Evolutionary conservation across 2,329 filamentous ascomycete species (phyloP), one percentile per base, ranked within the genome.

Genomic region (Curvularia spicifera): DNA sequence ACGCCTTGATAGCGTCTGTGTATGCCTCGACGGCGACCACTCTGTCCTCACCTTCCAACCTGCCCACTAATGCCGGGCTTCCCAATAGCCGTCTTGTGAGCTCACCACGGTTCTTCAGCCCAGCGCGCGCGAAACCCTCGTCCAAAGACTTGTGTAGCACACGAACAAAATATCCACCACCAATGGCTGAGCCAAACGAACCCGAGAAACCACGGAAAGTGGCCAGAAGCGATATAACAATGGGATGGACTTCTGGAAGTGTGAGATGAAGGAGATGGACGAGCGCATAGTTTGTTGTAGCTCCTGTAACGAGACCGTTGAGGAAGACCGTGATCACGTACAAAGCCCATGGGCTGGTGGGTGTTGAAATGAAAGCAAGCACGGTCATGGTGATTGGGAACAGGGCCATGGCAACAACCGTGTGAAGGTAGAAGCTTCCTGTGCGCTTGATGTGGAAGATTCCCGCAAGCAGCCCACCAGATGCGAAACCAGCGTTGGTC

Each of bases 131-230:
- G 63, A 91, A 92, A 0, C 86, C 85, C 0, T 76, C 67, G n/a
- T 81, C 79, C 1, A 94, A 79, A 0, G 80, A 79, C 2, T 67
- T 76, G 45, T 82, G 80, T 31, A 94, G 76, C 1, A 86, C 80
- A 5, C 90, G 84, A 40, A 84, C 82, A 71, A 93, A 94, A 52
- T 91, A 81, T 0, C 91, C 91, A 2, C 91, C 91, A 2, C 91
- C 90, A 47, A 94, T 89, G 0, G 91, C 87, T 1, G 89, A 89
- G 2, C 91, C 91, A 67, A 96, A 95, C 51, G 87, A 90, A 13
- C 91, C 91, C 0, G 90, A 90, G 63, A 95, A 93, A 5, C 90
- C 90, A 4, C 92, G 84, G 76, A 94, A 94, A 0, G 91, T 96
- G 28, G 89, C 86, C 4, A 94, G 78, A 42, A 96, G 80, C 12